These are phyloP conservation scores for Mycena capillaripes DNA, from an alignment of 768 basidiomycete genomes.

Conservation along the genomic window DNA sequence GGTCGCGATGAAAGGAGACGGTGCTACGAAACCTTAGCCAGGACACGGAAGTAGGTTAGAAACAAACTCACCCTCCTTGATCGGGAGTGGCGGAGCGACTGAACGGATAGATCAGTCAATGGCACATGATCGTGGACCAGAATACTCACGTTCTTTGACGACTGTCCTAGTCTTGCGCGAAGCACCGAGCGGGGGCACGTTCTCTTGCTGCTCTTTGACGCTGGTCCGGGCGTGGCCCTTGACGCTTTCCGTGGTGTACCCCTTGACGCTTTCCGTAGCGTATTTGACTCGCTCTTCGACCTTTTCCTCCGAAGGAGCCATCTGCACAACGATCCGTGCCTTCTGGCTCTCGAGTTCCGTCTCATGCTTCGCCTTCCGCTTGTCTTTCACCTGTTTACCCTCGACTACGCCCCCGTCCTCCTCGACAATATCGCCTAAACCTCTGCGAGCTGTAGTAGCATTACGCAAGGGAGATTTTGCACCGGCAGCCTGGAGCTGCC, in stretches of 20 bases:
- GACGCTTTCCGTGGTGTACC: constrained; percentile 34
- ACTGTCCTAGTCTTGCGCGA: constrained; percentile 25
- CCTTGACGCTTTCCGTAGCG: constrained; percentile 34
- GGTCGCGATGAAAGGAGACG: constrained; percentile 35
- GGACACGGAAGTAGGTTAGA: too few relatives aligned
- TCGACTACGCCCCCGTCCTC: constrained; percentile 48
- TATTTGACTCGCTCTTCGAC: constrained; percentile 45
- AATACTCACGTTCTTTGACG: constrained; percentile 24
- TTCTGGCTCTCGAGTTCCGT: constrained; percentile 93
- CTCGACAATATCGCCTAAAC: constrained; percentile 60
- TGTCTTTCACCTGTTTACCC: constrained; percentile 46
- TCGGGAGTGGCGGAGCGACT: constrained; percentile 14
- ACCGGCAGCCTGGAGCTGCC: constrained; percentile 61
- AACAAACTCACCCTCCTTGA: constrained; percentile 21
- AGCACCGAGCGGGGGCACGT: constrained; percentile 27
- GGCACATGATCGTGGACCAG: not conserved
- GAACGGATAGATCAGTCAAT: not conserved
- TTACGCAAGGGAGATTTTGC: constrained; percentile 68
- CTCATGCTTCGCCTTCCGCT: constrained; percentile 56
- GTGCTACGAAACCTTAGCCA: constrained; percentile 12
- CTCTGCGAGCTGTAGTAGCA: constrained; percentile 53
- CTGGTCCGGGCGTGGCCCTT: not conserved
- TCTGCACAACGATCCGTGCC: constrained; percentile 93
- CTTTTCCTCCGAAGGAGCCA: constrained; percentile 71
- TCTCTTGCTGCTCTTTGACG: constrained; percentile 33